Evolutionary conservation across 768 basidiomycete species (phyloP).

Genomic region (Russula dissimulans): DNA sequence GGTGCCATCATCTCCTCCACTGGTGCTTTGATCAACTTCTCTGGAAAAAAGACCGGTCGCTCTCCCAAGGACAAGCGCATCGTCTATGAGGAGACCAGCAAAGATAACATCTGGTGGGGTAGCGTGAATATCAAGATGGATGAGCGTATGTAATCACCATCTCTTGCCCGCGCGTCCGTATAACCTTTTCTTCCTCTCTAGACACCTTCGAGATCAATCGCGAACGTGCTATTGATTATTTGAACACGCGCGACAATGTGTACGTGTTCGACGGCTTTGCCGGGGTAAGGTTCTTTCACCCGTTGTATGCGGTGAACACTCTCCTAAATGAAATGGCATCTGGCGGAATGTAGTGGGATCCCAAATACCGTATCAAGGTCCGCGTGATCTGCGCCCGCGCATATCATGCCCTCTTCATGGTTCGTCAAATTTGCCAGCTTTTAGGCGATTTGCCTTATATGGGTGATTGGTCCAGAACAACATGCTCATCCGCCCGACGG

Average conservation of each 20-base stretch:
- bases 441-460: neutral
- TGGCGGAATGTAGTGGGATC: slow-evolving; percentile 60
- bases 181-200: slow-evolving; percentile 23
- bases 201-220: slow-evolving; percentile 99
- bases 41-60: slow-evolving; percentile 97
- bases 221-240: slow-evolving; percentile 96
- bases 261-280: slow-evolving; percentile 96
- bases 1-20: slow-evolving; percentile 95
- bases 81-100: slow-evolving; percentile 93
- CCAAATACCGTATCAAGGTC: slow-evolving; percentile 98
- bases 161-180: neutral
- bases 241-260: slow-evolving; percentile 97
- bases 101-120: slow-evolving; percentile 99
- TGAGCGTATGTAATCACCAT: slow-evolving; percentile 52
- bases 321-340: slow-evolving; percentile 23
- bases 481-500: slow-evolving; percentile 98
- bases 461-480: slow-evolving; percentile 55
- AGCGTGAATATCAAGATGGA: slow-evolving; percentile 99
- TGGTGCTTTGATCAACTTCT: slow-evolving; percentile 98
- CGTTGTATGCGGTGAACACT: neutral
- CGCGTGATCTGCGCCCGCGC: slow-evolving; percentile 97
- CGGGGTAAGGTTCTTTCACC: slow-evolving; percentile 44
- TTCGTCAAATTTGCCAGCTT: slow-evolving; percentile 32
- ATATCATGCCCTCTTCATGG: slow-evolving; percentile 98
- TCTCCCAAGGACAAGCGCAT: slow-evolving; percentile 99